Evolutionary conservation across 495 filamentous ascomycete genomes (phyloP).

Genomic region (Penicillium ochrochloron): DNA sequence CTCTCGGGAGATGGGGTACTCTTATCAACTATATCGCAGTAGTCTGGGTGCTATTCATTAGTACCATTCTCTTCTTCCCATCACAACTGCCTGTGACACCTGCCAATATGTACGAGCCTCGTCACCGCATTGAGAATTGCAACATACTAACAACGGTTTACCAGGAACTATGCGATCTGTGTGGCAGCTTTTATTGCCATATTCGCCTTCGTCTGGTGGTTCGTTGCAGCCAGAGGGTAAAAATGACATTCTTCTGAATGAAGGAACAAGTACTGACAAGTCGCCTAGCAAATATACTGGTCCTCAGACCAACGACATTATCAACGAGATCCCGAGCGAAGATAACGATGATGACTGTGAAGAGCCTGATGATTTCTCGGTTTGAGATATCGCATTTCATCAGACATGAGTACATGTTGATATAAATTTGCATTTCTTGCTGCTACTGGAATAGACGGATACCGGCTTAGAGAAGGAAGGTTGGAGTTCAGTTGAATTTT

Average conservation of each 20-base stretch:
- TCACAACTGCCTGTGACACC: constrained; percentile 62
- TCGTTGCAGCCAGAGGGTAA: constrained; percentile 61
- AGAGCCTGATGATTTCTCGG: constrained; percentile 23
- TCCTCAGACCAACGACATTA: constrained; percentile 57
- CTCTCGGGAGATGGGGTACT: constrained; percentile 63
- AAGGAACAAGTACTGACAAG: constrained; percentile 6
- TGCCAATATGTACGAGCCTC: constrained; percentile 59
- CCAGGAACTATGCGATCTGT: constrained; percentile 69
- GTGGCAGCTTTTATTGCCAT: constrained; percentile 65
- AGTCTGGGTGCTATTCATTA: constrained; percentile 71
- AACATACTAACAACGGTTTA: constrained; percentile 10
- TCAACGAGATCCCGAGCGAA: constrained; percentile 42
- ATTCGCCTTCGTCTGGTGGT: constrained; percentile 72
- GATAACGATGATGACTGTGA: constrained; percentile 35
- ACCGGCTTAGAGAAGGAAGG: background rate
- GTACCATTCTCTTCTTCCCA: constrained; percentile 70
- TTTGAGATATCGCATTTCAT: constrained; percentile 4
- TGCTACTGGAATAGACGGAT: background rate
- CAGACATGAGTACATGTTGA: background rate
- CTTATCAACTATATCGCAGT: constrained; percentile 64
- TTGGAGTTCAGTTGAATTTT: background rate
- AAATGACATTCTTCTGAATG: constrained; percentile 16
- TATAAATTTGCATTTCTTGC: background rate
- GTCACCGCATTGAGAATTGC: background rate
- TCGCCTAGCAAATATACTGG: constrained; percentile 58